phyloP scores from a whole-genome alignment of 495 filamentous ascomycete species.

The Parmelia sp. region DNA sequence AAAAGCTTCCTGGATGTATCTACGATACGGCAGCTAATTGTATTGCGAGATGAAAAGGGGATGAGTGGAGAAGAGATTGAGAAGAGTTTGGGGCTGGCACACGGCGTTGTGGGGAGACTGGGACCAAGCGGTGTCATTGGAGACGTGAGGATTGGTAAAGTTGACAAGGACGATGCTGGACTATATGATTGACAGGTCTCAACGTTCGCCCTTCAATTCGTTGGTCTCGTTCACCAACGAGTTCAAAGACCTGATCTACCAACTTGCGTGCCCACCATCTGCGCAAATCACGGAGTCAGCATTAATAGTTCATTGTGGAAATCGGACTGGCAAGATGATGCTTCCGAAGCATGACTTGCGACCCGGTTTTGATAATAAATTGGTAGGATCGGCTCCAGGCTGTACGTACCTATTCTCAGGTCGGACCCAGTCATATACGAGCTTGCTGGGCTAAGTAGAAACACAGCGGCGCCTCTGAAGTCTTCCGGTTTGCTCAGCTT shows the following conservation, averaged over 20 bases:
- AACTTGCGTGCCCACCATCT: constrained; percentile 74
- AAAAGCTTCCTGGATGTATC: constrained; percentile 56
- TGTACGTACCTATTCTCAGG: constrained; percentile 48
- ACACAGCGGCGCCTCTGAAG: constrained; percentile 74
- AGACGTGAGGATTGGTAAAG: constrained; percentile 30
- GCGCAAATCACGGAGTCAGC: too few relatives aligned
- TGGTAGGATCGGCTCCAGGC: too few relatives aligned
- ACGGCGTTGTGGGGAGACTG: constrained; percentile 50
- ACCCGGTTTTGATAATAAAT: too few relatives aligned
- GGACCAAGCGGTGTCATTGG: constrained; percentile 48
- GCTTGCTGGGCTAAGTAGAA: constrained; percentile 79
- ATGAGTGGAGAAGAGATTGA: constrained; percentile 51
- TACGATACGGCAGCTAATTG: constrained; percentile 54
- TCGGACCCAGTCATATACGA: constrained; percentile 82
- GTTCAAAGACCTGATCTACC: constrained; percentile 44
- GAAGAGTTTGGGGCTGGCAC: constrained; percentile 48
- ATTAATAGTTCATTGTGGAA: too few relatives aligned
- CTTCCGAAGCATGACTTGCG: too few relatives aligned
- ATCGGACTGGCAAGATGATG: too few relatives aligned
- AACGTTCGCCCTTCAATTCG: background rate
- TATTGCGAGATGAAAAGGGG: constrained; percentile 51
- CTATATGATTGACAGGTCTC: constrained; percentile 29
- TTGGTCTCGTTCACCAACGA: background rate
- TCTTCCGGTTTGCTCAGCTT: constrained; percentile 73
- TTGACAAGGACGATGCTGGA: constrained; percentile 30